These are phyloP conservation scores for Candida krabiensis DNA, from an alignment of 805 yeast species.

Conservation along the genomic window DNA sequence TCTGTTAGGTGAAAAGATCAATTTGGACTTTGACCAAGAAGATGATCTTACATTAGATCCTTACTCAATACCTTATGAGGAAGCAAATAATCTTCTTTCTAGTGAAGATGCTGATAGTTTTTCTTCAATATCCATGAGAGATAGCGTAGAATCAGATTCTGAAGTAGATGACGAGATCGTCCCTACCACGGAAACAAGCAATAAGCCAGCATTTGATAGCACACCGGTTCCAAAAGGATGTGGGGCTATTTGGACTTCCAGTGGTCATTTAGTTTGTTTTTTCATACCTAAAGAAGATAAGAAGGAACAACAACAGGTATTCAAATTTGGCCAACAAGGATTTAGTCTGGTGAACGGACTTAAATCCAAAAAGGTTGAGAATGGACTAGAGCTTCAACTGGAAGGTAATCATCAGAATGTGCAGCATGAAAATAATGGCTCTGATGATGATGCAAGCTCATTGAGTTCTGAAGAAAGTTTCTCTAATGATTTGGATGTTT, in stretches of 20 bases:
- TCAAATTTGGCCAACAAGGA: conserved; percentile 56
- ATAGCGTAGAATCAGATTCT: conserved; percentile 19
- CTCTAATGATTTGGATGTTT: conserved; percentile 65
- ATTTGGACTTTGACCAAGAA: conserved; percentile 38
- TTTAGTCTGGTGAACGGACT: conserved; percentile 40
- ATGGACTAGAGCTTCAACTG: conserved; percentile 19
- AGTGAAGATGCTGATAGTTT: conserved; percentile 21
- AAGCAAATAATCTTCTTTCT: conserved; percentile 22
- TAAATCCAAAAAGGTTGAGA: conserved; percentile 26
- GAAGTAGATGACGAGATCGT: conserved; percentile 26
- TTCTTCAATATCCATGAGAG: conserved; percentile 15
- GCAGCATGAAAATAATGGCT: conserved; percentile 26
- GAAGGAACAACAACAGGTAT: conserved; percentile 38
- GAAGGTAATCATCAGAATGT: conserved; percentile 20
- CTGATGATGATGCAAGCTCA: conserved; percentile 29
- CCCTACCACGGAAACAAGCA: conserved; percentile 3
- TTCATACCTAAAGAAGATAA: conserved; percentile 59
- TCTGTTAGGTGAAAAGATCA: conserved; percentile 78
- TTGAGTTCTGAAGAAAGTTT: conserved; percentile 55
- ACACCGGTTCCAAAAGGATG: conserved; percentile 93
- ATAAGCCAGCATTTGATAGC: conserved; percentile 55
- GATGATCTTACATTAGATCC: conserved; percentile 30
- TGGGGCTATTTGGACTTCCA: conserved; percentile 85
- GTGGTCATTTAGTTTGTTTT: conserved; percentile 80
- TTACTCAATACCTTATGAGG: conserved; percentile 30